These are phyloP conservation scores for Pseudogymnoascus sp. DNA, from an alignment of 2,329 filamentous ascomycete genomes.

Conservation along the genomic window DNA sequence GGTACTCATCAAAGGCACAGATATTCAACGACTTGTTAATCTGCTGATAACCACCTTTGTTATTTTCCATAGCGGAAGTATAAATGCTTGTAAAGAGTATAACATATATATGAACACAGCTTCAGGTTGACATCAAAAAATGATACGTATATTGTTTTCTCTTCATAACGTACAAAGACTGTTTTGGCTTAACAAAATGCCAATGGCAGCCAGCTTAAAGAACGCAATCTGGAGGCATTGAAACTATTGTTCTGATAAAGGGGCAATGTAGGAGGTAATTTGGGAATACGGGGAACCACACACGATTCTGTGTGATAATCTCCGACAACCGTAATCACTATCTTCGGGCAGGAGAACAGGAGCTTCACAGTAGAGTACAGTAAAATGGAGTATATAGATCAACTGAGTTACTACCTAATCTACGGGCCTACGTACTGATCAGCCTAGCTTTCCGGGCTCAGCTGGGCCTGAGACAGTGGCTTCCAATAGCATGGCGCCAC, in stretches of 20 bases:
- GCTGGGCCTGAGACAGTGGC: too few species aligned
- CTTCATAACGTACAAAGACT: background rate
- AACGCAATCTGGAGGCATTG: background rate
- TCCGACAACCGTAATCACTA: background rate
- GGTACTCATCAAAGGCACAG: slow-evolving; percentile 10
- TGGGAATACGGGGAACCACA: too few species aligned
- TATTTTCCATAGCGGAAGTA: background rate
- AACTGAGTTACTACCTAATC: background rate
- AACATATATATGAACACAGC: background rate
- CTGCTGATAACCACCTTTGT: background rate
- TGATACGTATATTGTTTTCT: background rate
- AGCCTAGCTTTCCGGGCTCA: too few species aligned
- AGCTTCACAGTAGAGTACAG: background rate
- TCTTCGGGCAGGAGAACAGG: background rate
- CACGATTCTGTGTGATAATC: too few species aligned
- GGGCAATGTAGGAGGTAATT: background rate
- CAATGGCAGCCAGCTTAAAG: too few species aligned
- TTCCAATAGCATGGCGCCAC: too few species aligned
- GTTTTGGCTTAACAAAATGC: background rate
- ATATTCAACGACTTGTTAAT: background rate
- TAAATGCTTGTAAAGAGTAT: background rate
- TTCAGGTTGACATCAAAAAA: background rate
- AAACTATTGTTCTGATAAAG: background rate
- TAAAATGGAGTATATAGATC: background rate
- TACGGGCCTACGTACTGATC: background rate